Conservation (phyloP, 371 early-diverging fungal genomes). For the Coemansia sp. region DNA sequence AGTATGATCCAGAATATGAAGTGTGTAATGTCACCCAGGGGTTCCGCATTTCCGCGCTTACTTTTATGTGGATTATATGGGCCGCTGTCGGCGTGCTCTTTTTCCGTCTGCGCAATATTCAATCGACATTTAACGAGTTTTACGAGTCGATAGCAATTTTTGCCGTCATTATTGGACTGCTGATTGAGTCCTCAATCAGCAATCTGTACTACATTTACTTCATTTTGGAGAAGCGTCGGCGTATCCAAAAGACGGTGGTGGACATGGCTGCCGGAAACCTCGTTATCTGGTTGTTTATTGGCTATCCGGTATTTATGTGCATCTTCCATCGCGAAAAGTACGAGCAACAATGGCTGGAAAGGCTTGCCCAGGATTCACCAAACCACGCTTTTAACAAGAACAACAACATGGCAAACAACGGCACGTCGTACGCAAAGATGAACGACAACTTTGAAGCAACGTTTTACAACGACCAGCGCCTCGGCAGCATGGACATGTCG, state of each 20-base stretch:
- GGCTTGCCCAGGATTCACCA: constrained; percentile 35
- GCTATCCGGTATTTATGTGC: constrained; percentile 37
- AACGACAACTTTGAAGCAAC: constrained; percentile 23
- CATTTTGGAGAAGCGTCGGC: constrained; percentile 21
- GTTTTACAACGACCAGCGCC: constrained; percentile 13
- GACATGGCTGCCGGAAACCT: constrained; percentile 28
- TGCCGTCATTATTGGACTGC: constrained; percentile 20
- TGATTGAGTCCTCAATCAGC: constrained; percentile 27
- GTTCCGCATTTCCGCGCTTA: constrained; percentile 19
- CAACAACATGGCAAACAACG: constrained; percentile 11
- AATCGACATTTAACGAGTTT: constrained; percentile 49
- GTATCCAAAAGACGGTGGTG: constrained; percentile 40
- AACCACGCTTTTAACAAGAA: constrained; percentile 29
- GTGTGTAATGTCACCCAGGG: constrained; percentile 23
- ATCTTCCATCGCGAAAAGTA: constrained; percentile 33
- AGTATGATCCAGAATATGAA: not conserved
- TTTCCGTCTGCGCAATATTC: constrained; percentile 49
- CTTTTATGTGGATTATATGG: constrained; percentile 32
- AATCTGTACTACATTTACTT: constrained; percentile 26
- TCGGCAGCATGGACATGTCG: not conserved
- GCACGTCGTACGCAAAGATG: constrained; percentile 37
- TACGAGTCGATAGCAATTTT: constrained; percentile 37
- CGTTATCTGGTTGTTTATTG: constrained; percentile 39
- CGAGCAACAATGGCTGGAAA: constrained; percentile 39
- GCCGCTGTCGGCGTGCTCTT: constrained; percentile 29